Evolutionary conservation across 257 asterid species (phyloP), one percentile per base, ranked within the genome.

Genomic region (Coffea eugenioides): DNA sequence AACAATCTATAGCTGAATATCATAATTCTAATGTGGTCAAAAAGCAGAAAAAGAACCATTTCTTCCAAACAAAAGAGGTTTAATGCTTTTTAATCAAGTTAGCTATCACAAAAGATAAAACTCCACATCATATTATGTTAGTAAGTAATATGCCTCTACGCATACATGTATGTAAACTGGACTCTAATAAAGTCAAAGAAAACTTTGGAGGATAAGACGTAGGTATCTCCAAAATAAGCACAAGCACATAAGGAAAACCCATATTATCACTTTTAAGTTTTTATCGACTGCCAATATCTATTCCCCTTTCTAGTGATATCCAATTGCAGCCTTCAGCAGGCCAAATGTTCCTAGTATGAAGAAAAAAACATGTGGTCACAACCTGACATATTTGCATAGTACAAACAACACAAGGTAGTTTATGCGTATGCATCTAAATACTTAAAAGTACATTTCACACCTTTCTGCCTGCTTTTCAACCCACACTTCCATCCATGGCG

Each of bases 401-500:
- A 57, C 18, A 18, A 64, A 45, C 31, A 64, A 25, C 51, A 48
- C 27, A 20, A 36, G 52, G 51, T 64, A 39, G 11, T 46, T 18
- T 11, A 21, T 13, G 34, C 9, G 27, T 61, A 62, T 12, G 49
- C 34, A 56, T 62, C 56, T 31, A 65, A 73, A 39, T 62, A 36
- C 54, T 36, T 23, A 13, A 6, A 6, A 57, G 27, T 48, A 51
- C 9, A 46, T 41, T 15, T 61, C 4, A 68, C 81, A 92, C 98
- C 90, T 85, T 69, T 88, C 91, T 49, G 80, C 85, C 82, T 78
- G 82, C 80, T 91, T 96, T 84, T 88, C 92, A 76, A 94, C 95
- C 97, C 97, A 96, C 64, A 96, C 99, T 85, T 96, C 99, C 97
- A 83, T 89, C 99, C 99, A 96, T 51, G 97, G 84, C 21, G 98